Percentiles rank a stretch among this genome's conserved stretches.
Conservation (phyloP, 2,329 filamentous ascomycete species). For the Pyrenophora teres region DNA sequence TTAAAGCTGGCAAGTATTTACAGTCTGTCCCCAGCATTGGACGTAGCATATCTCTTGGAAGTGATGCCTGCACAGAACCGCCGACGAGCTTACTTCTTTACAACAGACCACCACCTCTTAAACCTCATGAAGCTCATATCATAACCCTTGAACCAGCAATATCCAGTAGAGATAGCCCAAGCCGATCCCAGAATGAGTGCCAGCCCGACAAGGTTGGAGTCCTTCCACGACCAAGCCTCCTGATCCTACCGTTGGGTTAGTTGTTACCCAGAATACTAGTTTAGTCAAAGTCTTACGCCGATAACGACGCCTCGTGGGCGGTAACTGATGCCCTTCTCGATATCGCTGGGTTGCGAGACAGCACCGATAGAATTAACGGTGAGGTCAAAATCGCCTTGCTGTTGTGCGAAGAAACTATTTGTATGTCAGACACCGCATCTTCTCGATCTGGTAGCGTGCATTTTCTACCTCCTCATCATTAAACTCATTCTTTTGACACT, state of each 20-base stretch:
- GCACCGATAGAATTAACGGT: slow-evolving; percentile 61
- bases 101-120: slow-evolving; percentile 24
- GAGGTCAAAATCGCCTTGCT: slow-evolving; percentile 70
- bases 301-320: background rate
- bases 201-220: slow-evolving; percentile 31
- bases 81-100: slow-evolving; percentile 1
- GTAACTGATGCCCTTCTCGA: slow-evolving; percentile 31
- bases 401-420: slow-evolving; percentile 72
- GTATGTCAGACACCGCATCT: slow-evolving; percentile 20
- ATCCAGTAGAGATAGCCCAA: slow-evolving; percentile 27
- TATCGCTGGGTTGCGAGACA: slow-evolving; percentile 30
- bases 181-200: slow-evolving; percentile 28
- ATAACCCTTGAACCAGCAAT: slow-evolving; percentile 32
- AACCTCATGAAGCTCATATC: slow-evolving; percentile 30
- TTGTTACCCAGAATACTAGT: background rate
- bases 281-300: slow-evolving; percentile 13
- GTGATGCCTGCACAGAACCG: too few species aligned
- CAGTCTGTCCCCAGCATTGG: too few species aligned
- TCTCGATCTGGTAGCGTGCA: too few species aligned
- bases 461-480: slow-evolving; percentile 76
- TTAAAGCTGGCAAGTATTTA: too few species aligned
- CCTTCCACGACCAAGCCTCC: slow-evolving; percentile 33
- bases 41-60: too few species aligned
- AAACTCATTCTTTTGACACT: slow-evolving; percentile 70
- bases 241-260: slow-evolving; percentile 21